Conservation (phyloP, 2,329 filamentous ascomycete species). For the Lachnellula hyalina region DNA sequence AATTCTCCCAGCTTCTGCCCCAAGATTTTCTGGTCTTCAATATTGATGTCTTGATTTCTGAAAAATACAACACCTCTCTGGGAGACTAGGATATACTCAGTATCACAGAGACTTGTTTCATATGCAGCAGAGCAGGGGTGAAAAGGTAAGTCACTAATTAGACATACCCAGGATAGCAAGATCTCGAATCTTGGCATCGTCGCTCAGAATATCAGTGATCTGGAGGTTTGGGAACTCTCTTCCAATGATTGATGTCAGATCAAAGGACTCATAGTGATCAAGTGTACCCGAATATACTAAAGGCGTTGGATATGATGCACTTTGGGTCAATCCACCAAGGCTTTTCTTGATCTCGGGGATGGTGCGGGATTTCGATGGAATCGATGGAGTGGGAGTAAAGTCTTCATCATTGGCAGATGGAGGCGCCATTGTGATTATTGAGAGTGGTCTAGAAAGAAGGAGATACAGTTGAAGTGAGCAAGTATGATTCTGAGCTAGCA, state of each 20-base stretch:
- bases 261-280: constrained; percentile 29
- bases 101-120: background rate
- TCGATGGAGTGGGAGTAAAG: background rate
- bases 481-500: background rate
- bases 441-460: background rate
- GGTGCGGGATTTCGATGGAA: background rate
- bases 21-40: constrained; percentile 41
- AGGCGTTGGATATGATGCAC: constrained; percentile 9
- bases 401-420: background rate
- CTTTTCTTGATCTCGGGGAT: background rate
- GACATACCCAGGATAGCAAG: constrained; percentile 25
- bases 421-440: background rate
- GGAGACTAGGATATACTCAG: constrained; percentile 32
- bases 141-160: background rate
- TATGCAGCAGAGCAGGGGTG: background rate
- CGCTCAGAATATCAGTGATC: constrained; percentile 31
- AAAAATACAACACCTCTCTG: constrained; percentile 47
- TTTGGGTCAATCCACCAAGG: background rate
- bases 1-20: constrained; percentile 39
- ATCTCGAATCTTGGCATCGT: constrained; percentile 31
- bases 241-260: constrained; percentile 37
- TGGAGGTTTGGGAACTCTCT: constrained; percentile 37
- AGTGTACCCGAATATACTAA: constrained; percentile 24
- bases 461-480: background rate
- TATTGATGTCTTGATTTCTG: constrained; percentile 42